Base-by-base conservation (phyloP, 1,139 yeast species). In the Chernovozyma aurita region DNA sequence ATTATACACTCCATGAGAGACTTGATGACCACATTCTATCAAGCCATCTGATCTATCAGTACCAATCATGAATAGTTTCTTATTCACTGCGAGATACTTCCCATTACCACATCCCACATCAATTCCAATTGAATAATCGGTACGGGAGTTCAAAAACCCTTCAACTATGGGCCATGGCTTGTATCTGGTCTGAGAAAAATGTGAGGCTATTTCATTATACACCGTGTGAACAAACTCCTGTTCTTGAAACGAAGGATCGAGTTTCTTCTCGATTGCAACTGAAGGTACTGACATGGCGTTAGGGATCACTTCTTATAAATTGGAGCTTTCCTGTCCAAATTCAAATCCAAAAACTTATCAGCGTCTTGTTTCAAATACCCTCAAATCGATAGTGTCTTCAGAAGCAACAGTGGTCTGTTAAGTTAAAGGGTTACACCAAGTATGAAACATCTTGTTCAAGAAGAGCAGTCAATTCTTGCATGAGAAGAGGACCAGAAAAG, bases 141-240 rank as follows among this genome's bases (percentile, higher is more conserved):
- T 38, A 36, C 63, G 59, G 5, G 44, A 49, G 16, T 50, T 55
- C 33, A 92, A 62, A 53, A 84, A 92, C 43, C 69, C 61, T 38
- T 85, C 86, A 14, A 94, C 98, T 13, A 88, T 80, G 4, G 98
- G 98, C 98, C 98, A 92, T 20, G 97, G 97, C 63, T 86, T 90
- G 61, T 88, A 92, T 29, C 98, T 65, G 0, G 98, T 92, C 47
- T 83, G 82, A 3, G 97, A 88, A 57, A 92, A 92, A 57, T 94
- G 98, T 11, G 80, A 53, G 0, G 98, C 98, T 27, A 92, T 92
- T 44, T 85, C 85, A 52, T 92, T 85, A 62, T 92, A 92, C 2
- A 94, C 95, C 16, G 76, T 74, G 58, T 92, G 98, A 2, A 92
- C 98, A 52, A 76, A 85, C 38, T 73, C 71, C 35, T 81, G 77